Percentiles rank a stretch among this genome's conserved stretches.
phyloP scores from a whole-genome alignment of 2,329 filamentous ascomycete genomes.

The Venturia nashicola region DNA sequence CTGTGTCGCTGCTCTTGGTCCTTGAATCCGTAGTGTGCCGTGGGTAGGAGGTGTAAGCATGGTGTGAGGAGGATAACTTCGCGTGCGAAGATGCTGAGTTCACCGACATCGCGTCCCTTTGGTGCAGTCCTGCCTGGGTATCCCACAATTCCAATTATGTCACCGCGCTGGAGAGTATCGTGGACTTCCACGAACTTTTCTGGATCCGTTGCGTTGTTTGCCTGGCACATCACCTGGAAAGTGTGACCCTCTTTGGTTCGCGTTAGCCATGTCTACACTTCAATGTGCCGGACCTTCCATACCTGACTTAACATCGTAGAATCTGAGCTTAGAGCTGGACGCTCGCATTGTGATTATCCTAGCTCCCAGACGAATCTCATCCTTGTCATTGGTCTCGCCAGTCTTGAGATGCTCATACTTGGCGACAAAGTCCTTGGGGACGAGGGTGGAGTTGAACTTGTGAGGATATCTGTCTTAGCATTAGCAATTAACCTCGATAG shows the following conservation, averaged over 20 bases:
- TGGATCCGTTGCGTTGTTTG: conserved; percentile 59
- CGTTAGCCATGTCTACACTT: conserved; percentile 27
- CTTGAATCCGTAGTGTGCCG: conserved; percentile 89
- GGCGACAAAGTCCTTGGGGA: conserved; percentile 66
- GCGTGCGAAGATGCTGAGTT: conserved; percentile 89
- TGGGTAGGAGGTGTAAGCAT: conserved; percentile 81
- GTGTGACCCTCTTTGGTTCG: conserved; percentile 47
- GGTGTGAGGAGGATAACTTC: conserved; percentile 67
- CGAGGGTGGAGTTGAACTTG: conserved; percentile 79
- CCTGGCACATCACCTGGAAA: conserved; percentile 86
- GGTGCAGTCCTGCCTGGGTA: conserved; percentile 78
- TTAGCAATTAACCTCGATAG: conserved; percentile 4
- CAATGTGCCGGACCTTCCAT: conserved; percentile 34
- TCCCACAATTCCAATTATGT: conserved; percentile 80
- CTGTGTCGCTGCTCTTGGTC: conserved; percentile 84
- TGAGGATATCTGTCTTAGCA: conserved; percentile 55
- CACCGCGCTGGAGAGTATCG: conserved; percentile 75
- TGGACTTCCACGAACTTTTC: conserved; percentile 78
- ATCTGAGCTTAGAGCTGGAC: conserved; percentile 73
- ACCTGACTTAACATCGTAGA: conserved; percentile 60
- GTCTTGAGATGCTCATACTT: conserved; percentile 75
- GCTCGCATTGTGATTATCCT: conserved; percentile 82
- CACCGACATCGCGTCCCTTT: conserved; percentile 76
- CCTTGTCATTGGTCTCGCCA: conserved; percentile 68
- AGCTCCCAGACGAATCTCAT: conserved; percentile 64